These are phyloP conservation scores for Metarhizium rileyi DNA, from an alignment of 2,329 filamentous ascomycete genomes.

Conservation along the genomic window DNA sequence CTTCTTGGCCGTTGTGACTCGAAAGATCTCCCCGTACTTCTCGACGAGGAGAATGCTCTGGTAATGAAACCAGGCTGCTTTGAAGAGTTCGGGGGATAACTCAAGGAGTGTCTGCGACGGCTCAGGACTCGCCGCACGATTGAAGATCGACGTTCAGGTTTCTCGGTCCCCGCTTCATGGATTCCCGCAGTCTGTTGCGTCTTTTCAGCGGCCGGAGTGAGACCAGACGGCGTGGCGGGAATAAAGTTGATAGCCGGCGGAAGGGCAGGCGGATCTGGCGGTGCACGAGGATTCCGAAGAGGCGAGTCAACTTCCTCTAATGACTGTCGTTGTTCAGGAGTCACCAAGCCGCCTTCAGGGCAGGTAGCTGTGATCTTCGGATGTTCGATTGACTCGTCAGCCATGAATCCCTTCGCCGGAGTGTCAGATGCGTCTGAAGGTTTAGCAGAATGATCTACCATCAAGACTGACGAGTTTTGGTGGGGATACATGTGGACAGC, in stretches of 20 bases:
- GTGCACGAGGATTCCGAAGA: conserved; percentile 50
- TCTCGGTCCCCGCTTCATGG: conserved; percentile 37
- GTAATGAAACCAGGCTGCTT: conserved; percentile 34
- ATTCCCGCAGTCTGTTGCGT: conserved; percentile 44
- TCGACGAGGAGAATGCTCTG: conserved; percentile 45
- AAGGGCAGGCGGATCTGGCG: conserved; percentile 39
- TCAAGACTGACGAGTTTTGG: conserved; percentile 53
- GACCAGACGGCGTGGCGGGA: conserved; percentile 51
- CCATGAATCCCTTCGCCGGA: conserved; percentile 14
- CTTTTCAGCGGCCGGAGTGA: conserved; percentile 45
- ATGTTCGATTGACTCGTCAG: conserved; percentile 16
- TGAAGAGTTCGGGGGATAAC: conserved; percentile 31
- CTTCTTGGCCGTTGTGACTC: conserved; percentile 17
- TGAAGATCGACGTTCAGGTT: conserved; percentile 37
- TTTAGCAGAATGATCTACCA: conserved; percentile 47
- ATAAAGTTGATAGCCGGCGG: conserved; percentile 46
- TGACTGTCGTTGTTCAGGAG: conserved; percentile 37
- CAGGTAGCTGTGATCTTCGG: conserved; percentile 29
- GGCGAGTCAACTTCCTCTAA: conserved; percentile 51
- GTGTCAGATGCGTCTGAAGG: conserved; percentile 36
- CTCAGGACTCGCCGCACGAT: conserved; percentile 45
- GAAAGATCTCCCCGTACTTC: conserved; percentile 23
- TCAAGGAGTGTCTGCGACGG: conserved; percentile 32
- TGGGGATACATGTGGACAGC: conserved; percentile 54
- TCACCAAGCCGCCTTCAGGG: conserved; percentile 34